Conservation (phyloP, 768 basidiomycete species). For the Tulasnella sp. region DNA sequence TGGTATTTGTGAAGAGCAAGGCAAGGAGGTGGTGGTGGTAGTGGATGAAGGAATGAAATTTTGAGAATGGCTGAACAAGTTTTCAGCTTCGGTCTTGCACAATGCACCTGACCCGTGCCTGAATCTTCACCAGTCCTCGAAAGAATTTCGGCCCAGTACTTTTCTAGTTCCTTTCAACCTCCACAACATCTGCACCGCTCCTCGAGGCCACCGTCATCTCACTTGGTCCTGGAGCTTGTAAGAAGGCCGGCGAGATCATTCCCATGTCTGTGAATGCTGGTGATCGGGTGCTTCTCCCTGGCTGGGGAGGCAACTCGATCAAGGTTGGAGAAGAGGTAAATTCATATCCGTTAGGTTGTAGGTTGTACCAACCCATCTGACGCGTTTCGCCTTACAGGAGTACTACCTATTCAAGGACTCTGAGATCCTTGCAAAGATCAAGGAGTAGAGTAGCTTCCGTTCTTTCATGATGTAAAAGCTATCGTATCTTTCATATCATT, state of each 20-base stretch:
- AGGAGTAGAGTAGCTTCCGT: no score
- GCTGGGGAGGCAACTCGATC: slow-evolving; percentile 96
- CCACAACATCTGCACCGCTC: slow-evolving; percentile 72
- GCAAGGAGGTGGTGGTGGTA: neutral
- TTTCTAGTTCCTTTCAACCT: slow-evolving; percentile 90
- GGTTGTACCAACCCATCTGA: neutral
- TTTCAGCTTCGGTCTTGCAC: neutral
- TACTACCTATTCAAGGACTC: slow-evolving; percentile 89
- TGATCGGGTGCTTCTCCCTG: slow-evolving; percentile 86
- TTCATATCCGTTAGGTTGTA: neutral
- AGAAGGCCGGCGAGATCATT: slow-evolving; percentile 68
- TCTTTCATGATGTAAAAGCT: no score
- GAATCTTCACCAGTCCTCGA: slow-evolving; percentile 4
- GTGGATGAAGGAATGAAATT: neutral
- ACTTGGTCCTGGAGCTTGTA: slow-evolving; percentile 85
- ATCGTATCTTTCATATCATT: no score
- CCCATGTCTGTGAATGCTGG: slow-evolving; percentile 75
- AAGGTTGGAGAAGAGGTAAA: no score
- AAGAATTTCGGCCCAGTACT: no score
- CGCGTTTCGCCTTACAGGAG: slow-evolving; percentile 42
- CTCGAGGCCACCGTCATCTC: slow-evolving; percentile 96
- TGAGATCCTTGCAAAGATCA: slow-evolving; percentile 93
- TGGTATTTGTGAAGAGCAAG: neutral
- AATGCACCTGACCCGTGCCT: neutral
- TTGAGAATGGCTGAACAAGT: neutral